Percentiles rank a stretch among this genome's conserved stretches.
Conservation (phyloP, 208 protist species). For the Herpetomonas samuelpessoai region DNA sequence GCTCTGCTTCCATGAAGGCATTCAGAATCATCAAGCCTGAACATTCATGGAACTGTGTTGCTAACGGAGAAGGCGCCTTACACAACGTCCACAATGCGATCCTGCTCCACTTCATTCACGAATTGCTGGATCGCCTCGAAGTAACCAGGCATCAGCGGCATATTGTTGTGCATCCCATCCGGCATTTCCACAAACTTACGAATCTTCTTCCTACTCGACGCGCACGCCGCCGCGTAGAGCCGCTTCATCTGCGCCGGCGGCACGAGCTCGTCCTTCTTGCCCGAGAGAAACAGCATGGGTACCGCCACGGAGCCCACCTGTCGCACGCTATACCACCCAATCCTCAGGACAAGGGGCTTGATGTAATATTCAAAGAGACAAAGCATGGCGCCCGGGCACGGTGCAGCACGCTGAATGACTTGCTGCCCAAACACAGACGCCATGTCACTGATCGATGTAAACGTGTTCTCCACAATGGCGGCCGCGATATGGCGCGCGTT, state of each 20-base stretch:
- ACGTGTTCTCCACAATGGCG: constrained; percentile 91
- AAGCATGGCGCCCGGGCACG: constrained; percentile 8
- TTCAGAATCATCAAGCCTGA: no score
- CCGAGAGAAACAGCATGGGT: constrained; percentile 86
- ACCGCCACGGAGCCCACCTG: constrained; percentile 23
- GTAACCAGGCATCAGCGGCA: constrained; percentile 56
- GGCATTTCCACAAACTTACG: constrained; percentile 63
- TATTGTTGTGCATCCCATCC: constrained; percentile 73
- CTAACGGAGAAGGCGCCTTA: not conserved
- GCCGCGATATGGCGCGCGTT: constrained; percentile 54
- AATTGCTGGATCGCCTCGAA: constrained; percentile 55
- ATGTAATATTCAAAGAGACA: constrained; percentile 66
- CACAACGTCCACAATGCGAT: not conserved
- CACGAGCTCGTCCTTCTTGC: constrained; percentile 80
- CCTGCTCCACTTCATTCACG: constrained; percentile 28
- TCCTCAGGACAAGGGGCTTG: constrained; percentile 69
- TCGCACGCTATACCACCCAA: constrained; percentile 68
- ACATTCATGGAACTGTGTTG: not conserved
- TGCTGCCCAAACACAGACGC: constrained; percentile 27
- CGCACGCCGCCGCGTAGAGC: constrained; percentile 47
- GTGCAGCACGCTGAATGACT: constrained; percentile 13
- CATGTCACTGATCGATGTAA: constrained; percentile 90
- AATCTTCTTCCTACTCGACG: constrained; percentile 12
- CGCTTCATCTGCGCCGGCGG: constrained; percentile 75
- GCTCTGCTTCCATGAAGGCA: no score